Evolutionary conservation across 306 rosid species (phyloP).

Genomic region (Acacia crassicarpa): DNA sequence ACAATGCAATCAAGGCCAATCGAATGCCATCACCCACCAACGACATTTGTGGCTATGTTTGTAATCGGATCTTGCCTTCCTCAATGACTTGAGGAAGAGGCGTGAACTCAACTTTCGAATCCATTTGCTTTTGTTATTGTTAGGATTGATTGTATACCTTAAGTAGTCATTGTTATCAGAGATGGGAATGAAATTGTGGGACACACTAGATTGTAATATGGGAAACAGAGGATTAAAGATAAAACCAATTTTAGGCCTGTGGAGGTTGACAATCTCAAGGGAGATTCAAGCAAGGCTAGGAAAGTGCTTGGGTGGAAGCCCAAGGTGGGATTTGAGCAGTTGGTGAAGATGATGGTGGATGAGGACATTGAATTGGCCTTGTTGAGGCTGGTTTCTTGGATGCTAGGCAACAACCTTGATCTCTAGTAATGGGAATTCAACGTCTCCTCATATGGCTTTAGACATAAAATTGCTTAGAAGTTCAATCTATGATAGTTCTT

Average conservation of each 20-base stretch:
- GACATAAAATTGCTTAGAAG: not conserved
- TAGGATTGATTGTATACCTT: too few species aligned
- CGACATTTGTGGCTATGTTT: too few species aligned
- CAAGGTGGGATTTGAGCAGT: slow-evolving; percentile 72
- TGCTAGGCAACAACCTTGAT: slow-evolving; percentile 94
- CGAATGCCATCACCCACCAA: too few species aligned
- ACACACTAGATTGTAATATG: too few species aligned
- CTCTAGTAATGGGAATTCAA: not conserved
- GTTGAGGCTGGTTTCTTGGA: slow-evolving; percentile 98
- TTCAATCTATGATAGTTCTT: not conserved
- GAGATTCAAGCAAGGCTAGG: slow-evolving; percentile 81
- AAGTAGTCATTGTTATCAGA: too few species aligned
- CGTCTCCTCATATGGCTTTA: not conserved
- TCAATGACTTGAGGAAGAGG: too few species aligned
- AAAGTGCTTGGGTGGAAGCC: slow-evolving; percentile 94
- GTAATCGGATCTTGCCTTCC: too few species aligned
- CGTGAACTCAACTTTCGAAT: too few species aligned
- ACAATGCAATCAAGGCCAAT: too few species aligned
- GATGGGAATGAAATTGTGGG: too few species aligned
- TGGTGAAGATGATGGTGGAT: slow-evolving; percentile 98
- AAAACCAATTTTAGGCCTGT: slow-evolving; percentile 54
- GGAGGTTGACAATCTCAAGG: slow-evolving; percentile 92
- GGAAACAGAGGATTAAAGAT: too few species aligned
- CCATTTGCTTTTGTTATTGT: too few species aligned
- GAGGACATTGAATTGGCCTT: slow-evolving; percentile 82